phyloP scores from a whole-genome alignment of 2,329 filamentous ascomycete species.

The Sporothrix euskadiensis region DNA sequence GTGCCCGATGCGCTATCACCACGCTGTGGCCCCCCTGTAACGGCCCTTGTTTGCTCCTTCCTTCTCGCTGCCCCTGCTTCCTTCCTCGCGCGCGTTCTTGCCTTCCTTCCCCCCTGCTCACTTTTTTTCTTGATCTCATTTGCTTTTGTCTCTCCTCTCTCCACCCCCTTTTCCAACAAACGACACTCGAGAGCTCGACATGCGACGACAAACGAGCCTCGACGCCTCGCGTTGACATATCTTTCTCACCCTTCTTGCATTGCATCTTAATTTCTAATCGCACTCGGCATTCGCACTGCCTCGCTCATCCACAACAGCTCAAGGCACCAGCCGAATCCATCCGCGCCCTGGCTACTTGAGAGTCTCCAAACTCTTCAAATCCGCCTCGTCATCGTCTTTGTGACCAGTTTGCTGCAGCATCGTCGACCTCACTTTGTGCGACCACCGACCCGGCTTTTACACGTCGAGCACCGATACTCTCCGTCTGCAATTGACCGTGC shows the following conservation, averaged over 20 bases:
- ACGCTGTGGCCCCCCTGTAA: not conserved
- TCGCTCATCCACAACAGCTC: not conserved
- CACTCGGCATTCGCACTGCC: not conserved
- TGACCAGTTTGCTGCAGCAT: not conserved
- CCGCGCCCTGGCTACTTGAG: not conserved
- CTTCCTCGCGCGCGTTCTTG: not conserved
- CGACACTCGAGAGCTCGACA: not conserved
- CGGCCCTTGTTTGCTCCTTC: not conserved
- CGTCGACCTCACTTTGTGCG: not conserved
- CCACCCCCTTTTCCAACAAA: slow-evolving; percentile 16
- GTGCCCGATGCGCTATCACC: not conserved
- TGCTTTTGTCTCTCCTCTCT: slow-evolving; percentile 20
- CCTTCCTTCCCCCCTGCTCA: slow-evolving; percentile 1
- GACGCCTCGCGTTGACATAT: not conserved
- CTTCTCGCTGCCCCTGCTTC: not conserved
- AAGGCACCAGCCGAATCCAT: slow-evolving; percentile 6
- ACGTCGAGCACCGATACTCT: not conserved
- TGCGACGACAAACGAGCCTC: not conserved
- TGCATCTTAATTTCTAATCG: slow-evolving; percentile 15
- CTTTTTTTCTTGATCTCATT: slow-evolving; percentile 15
- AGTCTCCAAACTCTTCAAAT: slow-evolving; percentile 5
- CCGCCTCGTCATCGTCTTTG: slow-evolving; percentile 16
- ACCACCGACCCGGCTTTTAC: not conserved
- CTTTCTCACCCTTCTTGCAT: not conserved
- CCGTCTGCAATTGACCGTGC: not conserved